Conservation (phyloP, 2,329 filamentous ascomycete species). For the Aspergillus brasiliensis region DNA sequence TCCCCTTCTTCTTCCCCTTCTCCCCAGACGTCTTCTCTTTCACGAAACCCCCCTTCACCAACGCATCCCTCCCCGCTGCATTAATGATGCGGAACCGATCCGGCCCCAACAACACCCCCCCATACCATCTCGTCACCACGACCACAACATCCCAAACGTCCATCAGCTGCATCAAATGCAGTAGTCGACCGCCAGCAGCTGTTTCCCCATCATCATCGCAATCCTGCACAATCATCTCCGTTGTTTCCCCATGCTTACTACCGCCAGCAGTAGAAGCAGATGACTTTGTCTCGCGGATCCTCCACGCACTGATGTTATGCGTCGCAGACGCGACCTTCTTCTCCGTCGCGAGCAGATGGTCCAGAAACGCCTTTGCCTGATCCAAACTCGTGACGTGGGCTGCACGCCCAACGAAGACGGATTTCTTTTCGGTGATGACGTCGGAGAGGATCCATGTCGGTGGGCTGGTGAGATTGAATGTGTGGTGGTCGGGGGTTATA, state of each 20-base stretch:
- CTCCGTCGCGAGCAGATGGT: conserved; percentile 77
- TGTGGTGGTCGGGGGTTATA: conserved; percentile 27
- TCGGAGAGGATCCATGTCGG: conserved; percentile 75
- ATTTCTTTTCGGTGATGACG: conserved; percentile 77
- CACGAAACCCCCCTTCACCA: conserved; percentile 74
- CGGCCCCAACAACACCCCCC: conserved; percentile 84
- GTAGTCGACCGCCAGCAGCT: conserved; percentile 79
- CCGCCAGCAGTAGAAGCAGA: background rate
- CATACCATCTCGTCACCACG: conserved; percentile 93
- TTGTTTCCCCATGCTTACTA: conserved; percentile 29
- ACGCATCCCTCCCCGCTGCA: conserved; percentile 76
- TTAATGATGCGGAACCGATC: conserved; percentile 92
- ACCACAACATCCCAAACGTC: conserved; percentile 91
- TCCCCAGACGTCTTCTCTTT: conserved; percentile 47
- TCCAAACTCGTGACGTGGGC: conserved; percentile 68
- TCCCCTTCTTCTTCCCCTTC: conserved; percentile 52
- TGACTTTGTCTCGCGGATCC: conserved; percentile 60
- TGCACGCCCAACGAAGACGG: conserved; percentile 79
- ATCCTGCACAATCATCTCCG: conserved; percentile 71
- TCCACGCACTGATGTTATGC: conserved; percentile 95
- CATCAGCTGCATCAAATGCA: conserved; percentile 94
- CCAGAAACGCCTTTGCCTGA: conserved; percentile 71
- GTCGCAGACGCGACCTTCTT: conserved; percentile 83
- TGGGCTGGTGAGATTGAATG: conserved; percentile 38
- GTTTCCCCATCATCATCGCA: conserved; percentile 96